Evolutionary conservation across 2,329 filamentous ascomycete species (phyloP).

Genomic region (Alternaria sp.): DNA sequence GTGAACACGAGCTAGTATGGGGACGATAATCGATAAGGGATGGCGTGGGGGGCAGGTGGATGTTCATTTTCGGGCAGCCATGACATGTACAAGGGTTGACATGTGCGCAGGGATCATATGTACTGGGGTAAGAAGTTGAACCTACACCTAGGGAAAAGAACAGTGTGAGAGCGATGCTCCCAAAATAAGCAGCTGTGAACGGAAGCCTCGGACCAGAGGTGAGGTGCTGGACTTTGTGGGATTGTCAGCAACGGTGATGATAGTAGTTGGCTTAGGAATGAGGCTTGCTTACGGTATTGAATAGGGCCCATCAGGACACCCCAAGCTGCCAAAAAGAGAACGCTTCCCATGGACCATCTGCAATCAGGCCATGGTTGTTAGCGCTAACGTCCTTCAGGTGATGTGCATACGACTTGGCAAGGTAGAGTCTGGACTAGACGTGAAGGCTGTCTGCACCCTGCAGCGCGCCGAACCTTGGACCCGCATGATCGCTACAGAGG

Average conservation of each 20-base stretch:
- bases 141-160: conserved; percentile 93
- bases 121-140: conserved; percentile 43
- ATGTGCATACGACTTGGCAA: conserved; percentile 35
- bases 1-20: conserved; percentile 41
- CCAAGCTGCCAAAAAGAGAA: conserved; percentile 91
- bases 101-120: conserved; percentile 20
- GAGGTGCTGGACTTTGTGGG: conserved; percentile 73
- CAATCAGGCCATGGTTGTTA: conserved; percentile 47
- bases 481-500: conserved; percentile 53
- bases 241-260: conserved; percentile 28
- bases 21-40: conserved; percentile 43
- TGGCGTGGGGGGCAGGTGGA: conserved; percentile 32
- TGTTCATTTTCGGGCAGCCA: conserved; percentile 36
- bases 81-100: conserved; percentile 37
- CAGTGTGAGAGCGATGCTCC: conserved; percentile 86
- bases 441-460: conserved; percentile 43
- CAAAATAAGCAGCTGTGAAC: conserved; percentile 95
- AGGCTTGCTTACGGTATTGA: conserved; percentile 67
- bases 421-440: conserved; percentile 40
- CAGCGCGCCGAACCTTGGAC: conserved; percentile 50
- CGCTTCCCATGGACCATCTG: conserved; percentile 94
- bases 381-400: conserved; percentile 40
- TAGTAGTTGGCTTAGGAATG: conserved; percentile 19
- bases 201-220: conserved; percentile 85
- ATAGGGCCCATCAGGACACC: conserved; percentile 92